phyloP scores from a whole-genome alignment of 306 rosid genomes.

The Prunus dulcis region DNA sequence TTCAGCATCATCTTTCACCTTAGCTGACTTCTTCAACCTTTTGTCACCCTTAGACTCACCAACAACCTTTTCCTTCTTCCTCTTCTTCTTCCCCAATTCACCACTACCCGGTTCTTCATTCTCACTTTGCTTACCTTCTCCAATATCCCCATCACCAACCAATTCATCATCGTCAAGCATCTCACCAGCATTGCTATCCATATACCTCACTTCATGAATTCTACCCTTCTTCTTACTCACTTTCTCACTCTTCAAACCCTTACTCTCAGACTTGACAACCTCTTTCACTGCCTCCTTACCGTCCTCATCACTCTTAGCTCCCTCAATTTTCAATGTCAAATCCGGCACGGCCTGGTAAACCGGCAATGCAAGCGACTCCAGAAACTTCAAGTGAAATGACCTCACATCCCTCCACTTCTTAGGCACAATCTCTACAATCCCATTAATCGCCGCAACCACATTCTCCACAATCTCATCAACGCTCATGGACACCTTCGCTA shows the following conservation, averaged over 20 bases:
- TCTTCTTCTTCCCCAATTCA: slow-evolving; percentile 35
- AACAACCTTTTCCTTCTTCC: slow-evolving; percentile 41
- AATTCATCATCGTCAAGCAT: slow-evolving; percentile 24
- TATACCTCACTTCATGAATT: slow-evolving; percentile 66
- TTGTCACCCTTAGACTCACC: slow-evolving; percentile 22
- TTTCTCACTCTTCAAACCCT: slow-evolving; percentile 15
- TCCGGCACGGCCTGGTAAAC: slow-evolving; percentile 64
- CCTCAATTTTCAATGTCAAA: slow-evolving; percentile 52
- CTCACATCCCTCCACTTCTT: slow-evolving; percentile 69
- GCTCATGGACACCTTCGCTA: slow-evolving; percentile 52
- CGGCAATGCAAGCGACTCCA: slow-evolving; percentile 65
- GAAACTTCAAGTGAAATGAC: slow-evolving; percentile 72
- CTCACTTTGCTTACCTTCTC: slow-evolving; percentile 15
- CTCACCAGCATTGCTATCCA: slow-evolving; percentile 47
- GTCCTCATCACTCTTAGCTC: slow-evolving; percentile 20
- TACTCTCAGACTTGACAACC: background rate
- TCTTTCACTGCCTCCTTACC: slow-evolving; percentile 14
- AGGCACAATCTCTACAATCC: slow-evolving; percentile 55
- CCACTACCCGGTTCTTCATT: slow-evolving; percentile 20
- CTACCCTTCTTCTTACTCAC: slow-evolving; percentile 57
- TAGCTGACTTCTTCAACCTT: background rate
- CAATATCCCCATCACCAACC: slow-evolving; percentile 14
- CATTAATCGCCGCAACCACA: slow-evolving; percentile 50
- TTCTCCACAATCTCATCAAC: slow-evolving; percentile 52
- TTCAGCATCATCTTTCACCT: background rate